Evolutionary conservation across 441 rosid genomes (phyloP), one percentile per base, ranked within the genome.

Genomic region (Brassica hybrid): DNA sequence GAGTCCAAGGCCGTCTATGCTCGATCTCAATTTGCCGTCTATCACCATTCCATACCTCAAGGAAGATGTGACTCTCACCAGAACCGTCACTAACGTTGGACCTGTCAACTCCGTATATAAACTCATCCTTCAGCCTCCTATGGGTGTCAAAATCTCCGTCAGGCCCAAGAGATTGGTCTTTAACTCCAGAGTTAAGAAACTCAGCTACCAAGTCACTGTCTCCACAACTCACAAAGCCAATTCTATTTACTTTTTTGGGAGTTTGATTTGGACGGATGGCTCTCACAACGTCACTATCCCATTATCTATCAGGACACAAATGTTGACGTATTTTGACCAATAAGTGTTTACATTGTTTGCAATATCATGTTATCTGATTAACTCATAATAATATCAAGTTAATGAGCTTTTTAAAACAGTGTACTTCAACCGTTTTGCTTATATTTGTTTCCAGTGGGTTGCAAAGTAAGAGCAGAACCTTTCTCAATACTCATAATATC

Each of bases 71-170:
- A 85, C 84, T 0, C 77, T 87, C 30, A 79, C 87, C 17, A 85
- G 93, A 76, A 83, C 83, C 7, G 88, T 86, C 12, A 91, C 92
- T 5, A 90, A 88, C 63, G 90, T 88, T 1, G 89, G 90, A 70
- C 85, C 81, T 0, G 25, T 63, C 7, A 57, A 74, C 9, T 84
- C 91, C 11, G 63, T 81, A 48, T 90, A 85, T 68, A 25, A 30
- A n/a, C 85, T 85, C 50, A 58, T 75, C 7, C 65, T 87, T 64
- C 79, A 74, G 56, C 62, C 94, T 77, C 92, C 94, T 0, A 23
- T 80, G 0, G 90, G 92, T 7, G 76, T 81, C 12, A 5, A 34
- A 5, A 84, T 86, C 16, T 77, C 43, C 2, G 90, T 90, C 7
- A 63, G 77, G 72, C 93, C 91, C 56, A 71, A 80, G 4, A 65